These are phyloP conservation scores for Candida tropicalis DNA, from an alignment of 1,139 yeast genomes.

Conservation along the genomic window DNA sequence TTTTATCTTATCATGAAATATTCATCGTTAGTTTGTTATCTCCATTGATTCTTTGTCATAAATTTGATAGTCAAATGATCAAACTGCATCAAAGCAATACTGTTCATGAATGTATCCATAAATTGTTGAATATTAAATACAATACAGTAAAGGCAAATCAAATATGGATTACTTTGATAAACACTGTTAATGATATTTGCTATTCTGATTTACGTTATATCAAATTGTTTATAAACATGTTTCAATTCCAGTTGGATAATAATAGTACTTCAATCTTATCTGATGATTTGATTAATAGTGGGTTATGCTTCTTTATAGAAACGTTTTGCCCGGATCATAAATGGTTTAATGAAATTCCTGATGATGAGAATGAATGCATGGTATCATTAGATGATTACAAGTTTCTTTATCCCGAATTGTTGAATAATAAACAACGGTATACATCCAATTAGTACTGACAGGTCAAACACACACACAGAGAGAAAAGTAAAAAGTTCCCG, in stretches of 20 bases:
- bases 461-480: not conserved
- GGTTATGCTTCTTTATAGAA: slow-evolving; percentile 26
- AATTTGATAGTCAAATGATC: slow-evolving; percentile 2
- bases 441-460: not conserved
- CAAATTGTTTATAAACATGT: slow-evolving; percentile 22
- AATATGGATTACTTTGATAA: slow-evolving; percentile 32
- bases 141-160: slow-evolving; percentile 7
- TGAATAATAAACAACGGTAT: not conserved
- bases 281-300: slow-evolving; percentile 27
- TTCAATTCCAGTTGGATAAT: slow-evolving; percentile 20
- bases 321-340: slow-evolving; percentile 22
- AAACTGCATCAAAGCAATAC: slow-evolving; percentile 3
- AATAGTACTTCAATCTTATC: slow-evolving; percentile 14
- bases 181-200: slow-evolving; percentile 34
- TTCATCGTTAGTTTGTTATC: slow-evolving; percentile 21
- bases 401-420: slow-evolving; percentile 17
- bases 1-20: slow-evolving; percentile 20
- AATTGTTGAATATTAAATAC: slow-evolving; percentile 11
- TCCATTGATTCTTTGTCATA: slow-evolving; percentile 16
- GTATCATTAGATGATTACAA: slow-evolving; percentile 19
- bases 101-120: slow-evolving; percentile 9
- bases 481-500: not conserved
- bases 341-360: slow-evolving; percentile 11
- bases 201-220: slow-evolving; percentile 28
- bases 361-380: slow-evolving; percentile 9